These are phyloP conservation scores for Chlorella ohadii DNA, from an alignment of 139 green algal species.

Conservation along the genomic window DNA sequence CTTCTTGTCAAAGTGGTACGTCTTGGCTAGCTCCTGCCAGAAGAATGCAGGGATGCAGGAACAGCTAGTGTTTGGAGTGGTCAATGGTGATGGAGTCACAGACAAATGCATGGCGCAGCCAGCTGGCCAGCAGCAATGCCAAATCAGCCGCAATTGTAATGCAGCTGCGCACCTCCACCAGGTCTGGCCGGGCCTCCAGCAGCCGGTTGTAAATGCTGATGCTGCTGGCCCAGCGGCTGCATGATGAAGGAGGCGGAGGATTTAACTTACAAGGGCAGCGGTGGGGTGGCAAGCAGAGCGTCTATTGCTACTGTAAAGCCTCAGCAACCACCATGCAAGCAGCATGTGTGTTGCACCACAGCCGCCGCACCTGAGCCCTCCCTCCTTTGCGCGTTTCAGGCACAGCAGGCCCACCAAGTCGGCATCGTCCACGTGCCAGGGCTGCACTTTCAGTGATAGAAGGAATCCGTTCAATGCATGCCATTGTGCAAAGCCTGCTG, in stretches of 20 bases:
- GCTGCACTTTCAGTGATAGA: background rate
- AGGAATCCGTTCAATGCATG: no score
- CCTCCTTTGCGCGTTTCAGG: constrained; percentile 55
- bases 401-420: constrained; percentile 54
- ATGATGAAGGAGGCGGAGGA: no score
- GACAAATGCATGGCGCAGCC: no score
- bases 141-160: no score
- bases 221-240: constrained; percentile 48
- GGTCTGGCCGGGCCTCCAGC: constrained; percentile 38
- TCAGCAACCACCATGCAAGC: no score
- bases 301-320: no score
- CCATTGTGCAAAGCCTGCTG: no score
- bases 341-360: no score
- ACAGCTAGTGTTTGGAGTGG: background rate
- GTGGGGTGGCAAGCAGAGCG: background rate
- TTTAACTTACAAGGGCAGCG: no score
- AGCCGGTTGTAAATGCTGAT: constrained; percentile 63
- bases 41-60: background rate
- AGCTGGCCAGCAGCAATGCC: no score
- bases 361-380: constrained; percentile 45
- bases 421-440: constrained; percentile 14
- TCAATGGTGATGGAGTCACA: no score
- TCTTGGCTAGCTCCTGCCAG: background rate
- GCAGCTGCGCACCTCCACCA: constrained; percentile 37
- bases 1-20: constrained; percentile 24